Evolutionary conservation across 2,329 filamentous ascomycete genomes (phyloP).

Genomic region (Verticillium longisporum): DNA sequence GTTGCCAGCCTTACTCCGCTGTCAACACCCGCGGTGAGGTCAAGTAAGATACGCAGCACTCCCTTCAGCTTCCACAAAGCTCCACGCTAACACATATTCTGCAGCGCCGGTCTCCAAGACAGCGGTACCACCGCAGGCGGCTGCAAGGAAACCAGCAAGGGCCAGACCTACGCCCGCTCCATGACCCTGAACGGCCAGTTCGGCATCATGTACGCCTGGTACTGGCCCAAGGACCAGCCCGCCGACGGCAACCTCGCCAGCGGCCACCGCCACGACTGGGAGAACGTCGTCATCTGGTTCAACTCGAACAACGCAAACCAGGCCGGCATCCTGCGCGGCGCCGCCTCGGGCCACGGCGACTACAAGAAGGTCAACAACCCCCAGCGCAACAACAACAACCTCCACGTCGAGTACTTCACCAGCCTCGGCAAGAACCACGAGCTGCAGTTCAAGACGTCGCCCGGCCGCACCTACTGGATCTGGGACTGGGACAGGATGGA

Average conservation of each 20-base stretch:
- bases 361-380: background rate
- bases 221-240: constrained; percentile 38
- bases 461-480: too few relatives aligned
- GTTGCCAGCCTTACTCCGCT: constrained; percentile 3
- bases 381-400: background rate
- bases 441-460: background rate
- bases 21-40: constrained; percentile 2
- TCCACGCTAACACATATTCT: background rate
- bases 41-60: background rate
- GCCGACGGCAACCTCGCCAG: constrained; percentile 12
- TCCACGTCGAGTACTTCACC: background rate
- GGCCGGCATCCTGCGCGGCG: background rate
- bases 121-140: background rate
- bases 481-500: background rate
- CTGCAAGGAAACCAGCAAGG: background rate
- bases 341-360: background rate
- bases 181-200: constrained; percentile 19
- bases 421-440: constrained; percentile 1
- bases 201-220: constrained; percentile 36
- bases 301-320: background rate
- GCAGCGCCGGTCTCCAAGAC: constrained; percentile 23
- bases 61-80: too few relatives aligned
- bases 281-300: constrained; percentile 21
- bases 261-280: constrained; percentile 17
- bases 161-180: constrained; percentile 16